These are phyloP conservation scores for Dioszegia crocea DNA, from an alignment of 768 basidiomycete species.

Conservation along the genomic window DNA sequence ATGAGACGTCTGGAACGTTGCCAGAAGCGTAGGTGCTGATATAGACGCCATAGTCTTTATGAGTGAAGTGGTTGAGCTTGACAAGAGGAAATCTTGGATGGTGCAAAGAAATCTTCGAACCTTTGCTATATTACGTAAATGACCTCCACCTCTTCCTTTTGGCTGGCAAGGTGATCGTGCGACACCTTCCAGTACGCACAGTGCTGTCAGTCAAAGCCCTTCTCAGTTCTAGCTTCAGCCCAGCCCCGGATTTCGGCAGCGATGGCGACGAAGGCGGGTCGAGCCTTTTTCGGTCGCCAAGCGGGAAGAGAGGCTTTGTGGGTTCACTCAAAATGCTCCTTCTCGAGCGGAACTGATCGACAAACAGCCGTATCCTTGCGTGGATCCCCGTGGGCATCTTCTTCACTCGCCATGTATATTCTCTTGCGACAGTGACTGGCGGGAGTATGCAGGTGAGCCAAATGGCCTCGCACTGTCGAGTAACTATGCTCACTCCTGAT, in stretches of 20 bases:
- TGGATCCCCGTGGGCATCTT: constrained; percentile 49
- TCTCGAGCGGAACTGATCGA: background rate
- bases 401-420: constrained; percentile 48
- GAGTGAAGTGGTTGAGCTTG: background rate
- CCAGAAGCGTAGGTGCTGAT: constrained; percentile 38
- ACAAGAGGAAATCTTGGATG: background rate
- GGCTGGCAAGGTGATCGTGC: background rate
- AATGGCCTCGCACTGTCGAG: background rate
- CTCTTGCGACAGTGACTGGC: constrained; percentile 45
- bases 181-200: no score
- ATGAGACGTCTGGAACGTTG: constrained; percentile 41
- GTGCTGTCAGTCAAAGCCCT: no score
- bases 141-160: constrained; percentile 5
- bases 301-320: constrained; percentile 5
- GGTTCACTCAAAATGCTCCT: background rate
- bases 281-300: constrained; percentile 2
- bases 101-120: background rate
- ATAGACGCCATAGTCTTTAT: constrained; percentile 23
- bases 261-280: constrained; percentile 1
- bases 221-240: no score
- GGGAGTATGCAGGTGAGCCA: constrained; percentile 44
- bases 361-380: constrained; percentile 31
- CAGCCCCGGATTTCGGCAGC: no score
- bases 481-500: background rate
- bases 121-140: background rate